Conservation (phyloP, 2,329 filamentous ascomycete species). For the Xylariaceae sp. region DNA sequence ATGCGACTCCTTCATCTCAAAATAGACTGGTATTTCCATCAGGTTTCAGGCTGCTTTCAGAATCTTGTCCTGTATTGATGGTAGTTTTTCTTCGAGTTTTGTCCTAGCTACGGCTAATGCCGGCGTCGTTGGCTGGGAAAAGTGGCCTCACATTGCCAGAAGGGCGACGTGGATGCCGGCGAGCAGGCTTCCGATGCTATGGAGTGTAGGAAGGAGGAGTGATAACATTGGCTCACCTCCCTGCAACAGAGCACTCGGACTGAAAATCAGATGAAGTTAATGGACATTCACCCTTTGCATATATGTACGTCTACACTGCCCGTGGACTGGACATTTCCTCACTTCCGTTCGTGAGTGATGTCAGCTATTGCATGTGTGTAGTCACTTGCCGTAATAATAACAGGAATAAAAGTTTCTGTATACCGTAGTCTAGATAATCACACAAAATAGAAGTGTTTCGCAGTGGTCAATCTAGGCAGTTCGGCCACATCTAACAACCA, state of each 20-base stretch:
- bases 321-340: constrained; percentile 5
- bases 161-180: constrained; percentile 33
- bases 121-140: constrained; percentile 31
- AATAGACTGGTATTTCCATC: constrained; percentile 45
- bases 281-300: too few relatives aligned
- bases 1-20: constrained; percentile 33
- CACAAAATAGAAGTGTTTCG: neutral
- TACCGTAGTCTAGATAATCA: constrained; percentile 4
- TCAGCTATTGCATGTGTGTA: constrained; percentile 7
- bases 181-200: constrained; percentile 31
- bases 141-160: constrained; percentile 32
- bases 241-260: constrained; percentile 31
- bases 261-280: constrained; percentile 36
- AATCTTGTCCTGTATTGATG: constrained; percentile 45
- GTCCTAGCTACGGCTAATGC: constrained; percentile 35
- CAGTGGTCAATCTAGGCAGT: neutral
- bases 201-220: constrained; percentile 33
- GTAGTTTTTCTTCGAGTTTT: constrained; percentile 44
- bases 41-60: constrained; percentile 43
- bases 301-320: constrained; percentile 33
- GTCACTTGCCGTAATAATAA: constrained; percentile 13
- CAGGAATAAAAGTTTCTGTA: constrained; percentile 2
- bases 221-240: constrained; percentile 30
- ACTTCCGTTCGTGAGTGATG: constrained; percentile 3
- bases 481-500: neutral